These are phyloP conservation scores for Alnus rubra DNA, from an alignment of 306 rosid species.

Conservation along the genomic window DNA sequence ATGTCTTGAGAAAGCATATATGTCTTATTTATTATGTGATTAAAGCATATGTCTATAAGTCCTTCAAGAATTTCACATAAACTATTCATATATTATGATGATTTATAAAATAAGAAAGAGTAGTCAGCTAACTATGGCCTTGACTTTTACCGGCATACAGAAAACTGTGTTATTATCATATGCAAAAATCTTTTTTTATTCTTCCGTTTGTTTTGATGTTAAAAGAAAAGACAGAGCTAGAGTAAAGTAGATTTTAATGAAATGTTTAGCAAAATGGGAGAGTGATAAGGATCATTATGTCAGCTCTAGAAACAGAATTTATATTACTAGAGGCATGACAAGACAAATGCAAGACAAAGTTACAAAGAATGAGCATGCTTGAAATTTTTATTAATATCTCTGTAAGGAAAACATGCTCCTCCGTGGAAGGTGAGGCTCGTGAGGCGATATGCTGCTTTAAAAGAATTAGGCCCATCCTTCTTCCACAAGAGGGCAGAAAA, in stretches of 20 bases:
- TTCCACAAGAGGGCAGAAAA: not conserved
- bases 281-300: not conserved
- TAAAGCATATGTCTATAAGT: not conserved
- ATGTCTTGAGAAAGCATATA: not conserved
- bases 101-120: not conserved
- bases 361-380: not conserved
- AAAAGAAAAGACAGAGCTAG: not conserved
- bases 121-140: not conserved
- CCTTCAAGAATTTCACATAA: not conserved
- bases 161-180: not conserved
- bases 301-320: not conserved
- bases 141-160: not conserved
- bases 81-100: not conserved
- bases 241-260: not conserved
- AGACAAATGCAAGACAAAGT: not conserved
- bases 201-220: not conserved
- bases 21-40: not conserved
- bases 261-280: not conserved
- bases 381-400: not conserved
- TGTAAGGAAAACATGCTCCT: not conserved
- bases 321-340: not conserved
- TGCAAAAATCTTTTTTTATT: not conserved
- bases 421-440: not conserved
- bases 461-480: not conserved
- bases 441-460: not conserved